Evolutionary conservation across 2,329 filamentous ascomycete species (phyloP).

Genomic region (Nemania sp.): DNA sequence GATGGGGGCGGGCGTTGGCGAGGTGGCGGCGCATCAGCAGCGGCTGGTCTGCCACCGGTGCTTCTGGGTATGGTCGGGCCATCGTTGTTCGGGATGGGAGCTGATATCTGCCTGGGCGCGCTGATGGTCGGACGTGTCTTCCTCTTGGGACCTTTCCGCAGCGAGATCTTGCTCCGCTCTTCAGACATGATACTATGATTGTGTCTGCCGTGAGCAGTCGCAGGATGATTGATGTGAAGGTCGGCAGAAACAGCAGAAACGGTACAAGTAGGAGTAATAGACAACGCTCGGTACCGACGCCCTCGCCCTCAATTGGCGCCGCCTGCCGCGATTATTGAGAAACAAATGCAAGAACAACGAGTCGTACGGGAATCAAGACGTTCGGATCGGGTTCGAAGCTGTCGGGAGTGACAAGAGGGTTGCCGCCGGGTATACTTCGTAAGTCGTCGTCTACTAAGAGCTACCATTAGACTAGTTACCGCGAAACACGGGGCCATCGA

Average conservation of each 20-base stretch:
- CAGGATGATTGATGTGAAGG: too few relatives aligned
- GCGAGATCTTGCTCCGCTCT: conserved; percentile 64
- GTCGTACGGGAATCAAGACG: not conserved
- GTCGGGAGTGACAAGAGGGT: not conserved
- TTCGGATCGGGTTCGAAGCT: not conserved
- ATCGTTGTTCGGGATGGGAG: conserved; percentile 61
- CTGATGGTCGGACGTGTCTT: conserved; percentile 66
- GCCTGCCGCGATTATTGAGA: not conserved
- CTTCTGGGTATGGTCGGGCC: conserved; percentile 45
- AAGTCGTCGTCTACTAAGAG: too few relatives aligned
- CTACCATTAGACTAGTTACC: too few relatives aligned
- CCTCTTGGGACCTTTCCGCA: conserved; percentile 64
- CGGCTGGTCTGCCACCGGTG: conserved; percentile 40
- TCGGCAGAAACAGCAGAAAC: too few relatives aligned
- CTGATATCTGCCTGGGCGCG: conserved; percentile 66
- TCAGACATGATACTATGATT: conserved; percentile 70
- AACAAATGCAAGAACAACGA: not conserved
- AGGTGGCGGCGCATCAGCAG: conserved; percentile 37
- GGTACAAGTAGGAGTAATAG: too few relatives aligned
- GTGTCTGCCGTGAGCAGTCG: too few relatives aligned
- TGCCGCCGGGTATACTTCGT: not conserved
- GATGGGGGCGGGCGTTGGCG: conserved; percentile 50
- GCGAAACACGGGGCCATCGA: too few relatives aligned
- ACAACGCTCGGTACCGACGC: not conserved
- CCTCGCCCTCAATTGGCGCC: not conserved